These are phyloP conservation scores for Dictyophora rubrovolvata DNA, from an alignment of 768 basidiomycete genomes.

Conservation along the genomic window DNA sequence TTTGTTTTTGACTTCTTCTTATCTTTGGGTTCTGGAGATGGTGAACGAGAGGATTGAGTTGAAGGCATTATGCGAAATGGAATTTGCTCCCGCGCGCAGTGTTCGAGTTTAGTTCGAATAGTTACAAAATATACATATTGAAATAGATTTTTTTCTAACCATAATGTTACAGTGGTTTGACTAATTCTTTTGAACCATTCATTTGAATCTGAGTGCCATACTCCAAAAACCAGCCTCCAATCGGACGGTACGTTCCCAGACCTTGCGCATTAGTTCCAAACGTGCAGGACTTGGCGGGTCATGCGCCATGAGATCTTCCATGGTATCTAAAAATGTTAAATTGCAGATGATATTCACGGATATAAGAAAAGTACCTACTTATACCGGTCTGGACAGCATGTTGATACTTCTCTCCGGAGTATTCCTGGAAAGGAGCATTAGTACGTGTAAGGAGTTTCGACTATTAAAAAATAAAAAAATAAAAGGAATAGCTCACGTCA, in stretches of 20 bases:
- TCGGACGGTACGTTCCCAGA: constrained; percentile 68
- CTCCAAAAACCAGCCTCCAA: constrained; percentile 90
- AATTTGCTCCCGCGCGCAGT: background rate
- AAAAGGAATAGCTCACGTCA: constrained; percentile 20
- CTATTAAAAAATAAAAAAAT: no score
- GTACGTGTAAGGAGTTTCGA: background rate
- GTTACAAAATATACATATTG: background rate
- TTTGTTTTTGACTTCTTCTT: background rate
- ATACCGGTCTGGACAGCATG: constrained; percentile 62
- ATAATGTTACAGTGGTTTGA: no score
- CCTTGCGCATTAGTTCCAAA: constrained; percentile 52
- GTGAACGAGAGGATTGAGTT: background rate
- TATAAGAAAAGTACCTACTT: constrained; percentile 34
- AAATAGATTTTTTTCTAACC: no score
- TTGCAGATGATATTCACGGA: background rate
- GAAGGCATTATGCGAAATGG: background rate
- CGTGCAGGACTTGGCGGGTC: constrained; percentile 55
- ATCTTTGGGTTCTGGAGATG: background rate
- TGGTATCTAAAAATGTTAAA: constrained; percentile 40
- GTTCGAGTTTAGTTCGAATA: background rate
- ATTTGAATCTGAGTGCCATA: constrained; percentile 35
- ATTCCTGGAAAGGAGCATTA: constrained; percentile 41
- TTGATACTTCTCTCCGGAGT: constrained; percentile 63
- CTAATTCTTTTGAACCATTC: background rate
- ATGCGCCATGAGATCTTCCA: constrained; percentile 53